Percentiles rank a stretch among this genome's conserved stretches.
Conservation (phyloP, 257 asterid genomes). For the Osmanthus fragrans region DNA sequence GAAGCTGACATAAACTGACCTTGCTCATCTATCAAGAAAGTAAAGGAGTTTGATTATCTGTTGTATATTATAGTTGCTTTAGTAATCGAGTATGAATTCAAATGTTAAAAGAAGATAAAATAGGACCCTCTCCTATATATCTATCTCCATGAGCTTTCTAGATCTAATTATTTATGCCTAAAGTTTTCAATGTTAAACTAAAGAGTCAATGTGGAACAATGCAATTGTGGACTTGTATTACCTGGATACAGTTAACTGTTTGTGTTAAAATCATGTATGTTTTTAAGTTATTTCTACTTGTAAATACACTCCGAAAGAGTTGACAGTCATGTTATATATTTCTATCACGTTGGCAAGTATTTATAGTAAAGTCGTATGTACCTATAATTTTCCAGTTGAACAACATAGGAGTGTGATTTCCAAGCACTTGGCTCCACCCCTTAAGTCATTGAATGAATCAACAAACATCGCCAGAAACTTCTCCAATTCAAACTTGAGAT, state of each 20-base stretch:
- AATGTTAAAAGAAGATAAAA: conserved; percentile 16
- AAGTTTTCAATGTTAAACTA: neutral
- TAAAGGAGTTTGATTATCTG: neutral
- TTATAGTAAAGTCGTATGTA: no score
- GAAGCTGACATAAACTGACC: neutral
- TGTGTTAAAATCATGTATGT: neutral
- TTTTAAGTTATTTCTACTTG: neutral
- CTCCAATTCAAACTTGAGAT: no score
- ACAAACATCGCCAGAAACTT: no score
- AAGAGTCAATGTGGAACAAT: neutral
- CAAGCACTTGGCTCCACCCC: no score
- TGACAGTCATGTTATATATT: neutral
- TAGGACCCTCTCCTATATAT: neutral
- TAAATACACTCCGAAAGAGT: neutral
- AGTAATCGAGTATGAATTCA: conserved; percentile 18
- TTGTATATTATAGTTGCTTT: neutral
- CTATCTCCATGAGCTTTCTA: neutral
- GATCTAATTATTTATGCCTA: no score
- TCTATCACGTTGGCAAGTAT: neutral
- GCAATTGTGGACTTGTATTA: neutral
- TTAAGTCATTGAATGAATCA: no score
- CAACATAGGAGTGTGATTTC: no score
- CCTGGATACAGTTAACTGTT: neutral
- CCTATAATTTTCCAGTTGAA: no score
- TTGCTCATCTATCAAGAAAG: neutral